Base-by-base conservation (phyloP, 2,329 filamentous ascomycete species). In the Paracoccidioides brasiliensis region DNA sequence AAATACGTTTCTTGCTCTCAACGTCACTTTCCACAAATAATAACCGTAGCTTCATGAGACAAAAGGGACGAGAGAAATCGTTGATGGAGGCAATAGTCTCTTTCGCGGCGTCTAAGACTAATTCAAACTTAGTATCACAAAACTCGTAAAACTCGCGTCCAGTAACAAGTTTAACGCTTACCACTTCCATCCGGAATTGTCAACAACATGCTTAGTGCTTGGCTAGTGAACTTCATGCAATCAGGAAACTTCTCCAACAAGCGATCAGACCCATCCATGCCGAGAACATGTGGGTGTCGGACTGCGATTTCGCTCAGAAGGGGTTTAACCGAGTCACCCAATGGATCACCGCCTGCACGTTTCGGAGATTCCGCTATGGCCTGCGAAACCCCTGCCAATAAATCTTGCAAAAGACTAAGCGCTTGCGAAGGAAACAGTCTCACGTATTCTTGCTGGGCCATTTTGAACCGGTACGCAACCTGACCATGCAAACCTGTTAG, bases 61-160 rank as follows among this genome's bases (percentile, higher is more conserved):
- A 72, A 44, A 72, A 70, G 4, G 72, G 69, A 32, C 74, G 64
- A 8, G 72, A 74, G 56, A 75, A 72, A 55, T 72, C 66, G 56
- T 71, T 67, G 9, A 69, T 68, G 58, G 67, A 66, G 12, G 62
- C 60, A 40, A 72, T 64, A 14, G 70, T 66, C 50, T 63, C 64
- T 50, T 72, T 66, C 4, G 69, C 66, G 45, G 70, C 65, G 6
- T 61, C 62, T 12, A 69, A 59, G 37, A 62, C 59, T 6, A 58
- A 10, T 22, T 5, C 14, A 8, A 35, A 3, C 12, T n/a, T 5
- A 42, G 53, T 48, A 22, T 22, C 22, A 22, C 41, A 32, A 37
- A 33, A 12, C 12, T 14, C 3, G 44, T n/a, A 30, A 44, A 33
- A 41, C 12, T 43, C 10, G 8, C 3, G 22, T 10, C 22, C 8